phyloP scores from a whole-genome alignment of 2,329 filamentous ascomycete species.

The Emergomyces orientalis region DNA sequence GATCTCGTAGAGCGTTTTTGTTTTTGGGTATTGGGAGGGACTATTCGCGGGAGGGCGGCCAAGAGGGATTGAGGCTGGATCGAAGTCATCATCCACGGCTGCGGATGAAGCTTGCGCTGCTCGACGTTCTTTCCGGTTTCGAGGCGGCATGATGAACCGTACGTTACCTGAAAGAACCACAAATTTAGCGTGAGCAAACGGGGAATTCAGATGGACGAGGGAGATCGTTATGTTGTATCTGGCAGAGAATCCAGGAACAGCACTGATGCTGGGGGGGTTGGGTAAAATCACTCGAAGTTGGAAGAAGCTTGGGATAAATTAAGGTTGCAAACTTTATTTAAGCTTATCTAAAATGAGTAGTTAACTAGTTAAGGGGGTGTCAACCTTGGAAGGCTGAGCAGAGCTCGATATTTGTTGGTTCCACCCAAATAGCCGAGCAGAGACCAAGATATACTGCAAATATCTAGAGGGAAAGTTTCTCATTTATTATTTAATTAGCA shows the following conservation, averaged over 20 bases:
- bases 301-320: neutral
- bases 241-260: neutral
- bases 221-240: neutral
- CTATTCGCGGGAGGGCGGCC: constrained; percentile 19
- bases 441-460: too few relatives aligned
- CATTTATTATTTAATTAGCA: too few relatives aligned
- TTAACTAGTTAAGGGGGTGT: too few relatives aligned
- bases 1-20: constrained; percentile 37
- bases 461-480: too few relatives aligned
- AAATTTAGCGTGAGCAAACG: neutral
- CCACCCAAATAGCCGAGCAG: too few relatives aligned
- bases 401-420: too few relatives aligned
- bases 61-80: constrained; percentile 27
- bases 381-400: too few relatives aligned
- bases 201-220: neutral
- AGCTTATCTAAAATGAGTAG: neutral
- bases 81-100: constrained; percentile 7
- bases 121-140: constrained; percentile 35
- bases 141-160: constrained; percentile 10
- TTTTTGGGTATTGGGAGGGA: constrained; percentile 14
- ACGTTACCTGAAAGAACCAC: neutral
- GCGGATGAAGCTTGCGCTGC: constrained; percentile 21
- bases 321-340: constrained; percentile 1
- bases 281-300: too few relatives aligned
- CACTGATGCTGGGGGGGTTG: neutral